Evolutionary conservation across 1,284 basidiomycete genomes (phyloP), one percentile per base, ranked within the genome.

Genomic region (Ustilago tritici): DNA sequence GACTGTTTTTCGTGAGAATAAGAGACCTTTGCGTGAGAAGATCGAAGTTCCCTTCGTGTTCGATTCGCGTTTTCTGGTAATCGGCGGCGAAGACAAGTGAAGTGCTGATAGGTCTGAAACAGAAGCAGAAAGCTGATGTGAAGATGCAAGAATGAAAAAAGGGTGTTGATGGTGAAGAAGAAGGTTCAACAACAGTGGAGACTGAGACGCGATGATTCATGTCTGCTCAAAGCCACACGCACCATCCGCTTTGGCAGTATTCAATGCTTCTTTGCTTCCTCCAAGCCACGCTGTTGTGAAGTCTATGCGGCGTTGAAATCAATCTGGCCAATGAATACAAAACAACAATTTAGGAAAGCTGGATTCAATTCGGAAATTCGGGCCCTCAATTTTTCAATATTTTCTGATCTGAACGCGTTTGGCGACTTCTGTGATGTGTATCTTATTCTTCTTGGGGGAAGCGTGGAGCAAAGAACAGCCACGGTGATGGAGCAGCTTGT

Each of bases 291-390:
- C 49, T 50, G 43, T 17, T 9, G 9, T 38, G 36, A 9, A 38
- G 14, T 38, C 36, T 14, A 47, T 47, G 23, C 23, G 23, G 43
- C 43, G 36, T 38, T 38, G 36, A 9, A 38, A 38, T 38, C 36
- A 47, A 47, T 47, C 17, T 47, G n/a, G 19, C 19, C 19, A 49
- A 49, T 49, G 47, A 49, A 49, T 49, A 49, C 47, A 31, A 49
- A 49, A 49, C 15, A 47, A 17, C 19, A 53, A 23, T 28, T 23
- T 53, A 53, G 17, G n/a, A 23, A 50, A 50, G 23, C 28, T 31
- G 8, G 19, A 28, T 28, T 50, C 9, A 23, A 50, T 12, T 31
- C 14, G 12, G 54, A 35, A 56, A 19, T 34, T 56, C 23, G 23
- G 23, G 23, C 23, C 23, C 23, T 28, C 23, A 28, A 28, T 0